phyloP scores from a whole-genome alignment of 2,329 filamentous ascomycete species.

The Myrmaecium sp. region DNA sequence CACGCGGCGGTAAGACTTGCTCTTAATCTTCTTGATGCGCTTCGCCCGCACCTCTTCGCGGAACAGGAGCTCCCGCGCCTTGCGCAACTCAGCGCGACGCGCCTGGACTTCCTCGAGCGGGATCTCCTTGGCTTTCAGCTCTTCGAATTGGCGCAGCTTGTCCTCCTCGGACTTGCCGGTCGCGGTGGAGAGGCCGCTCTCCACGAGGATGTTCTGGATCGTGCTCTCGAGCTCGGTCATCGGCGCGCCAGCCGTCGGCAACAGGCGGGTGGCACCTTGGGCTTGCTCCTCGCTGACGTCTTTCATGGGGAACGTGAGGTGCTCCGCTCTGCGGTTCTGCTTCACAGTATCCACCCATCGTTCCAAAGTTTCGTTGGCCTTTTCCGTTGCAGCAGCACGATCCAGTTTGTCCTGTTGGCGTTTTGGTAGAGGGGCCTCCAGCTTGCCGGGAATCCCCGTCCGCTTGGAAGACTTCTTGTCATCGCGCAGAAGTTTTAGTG shows the following conservation, averaged over 20 bases:
- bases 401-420: constrained; percentile 76
- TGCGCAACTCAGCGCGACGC: constrained; percentile 56
- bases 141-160: constrained; percentile 50
- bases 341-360: constrained; percentile 94
- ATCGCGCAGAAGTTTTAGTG: constrained; percentile 56
- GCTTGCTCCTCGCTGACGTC: constrained; percentile 48
- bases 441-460: constrained; percentile 44
- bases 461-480: constrained; percentile 42
- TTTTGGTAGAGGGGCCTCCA: constrained; percentile 68
- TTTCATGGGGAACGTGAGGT: constrained; percentile 71
- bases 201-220: constrained; percentile 76
- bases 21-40: constrained; percentile 98
- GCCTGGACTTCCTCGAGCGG: constrained; percentile 58
- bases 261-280: constrained; percentile 45
- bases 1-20: constrained; percentile 81
- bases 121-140: constrained; percentile 53
- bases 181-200: constrained; percentile 56
- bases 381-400: constrained; percentile 66
- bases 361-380: constrained; percentile 78
- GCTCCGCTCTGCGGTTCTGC: constrained; percentile 78
- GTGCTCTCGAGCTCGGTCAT: constrained; percentile 70
- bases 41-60: constrained; percentile 77
- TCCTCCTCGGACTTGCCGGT: constrained; percentile 43
- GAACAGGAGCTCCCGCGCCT: constrained; percentile 69
- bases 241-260: constrained; percentile 41